Evolutionary conservation across 495 filamentous ascomycete genomes (phyloP), one percentile per base, ranked within the genome.

Genomic region (Penicillium canariense): DNA sequence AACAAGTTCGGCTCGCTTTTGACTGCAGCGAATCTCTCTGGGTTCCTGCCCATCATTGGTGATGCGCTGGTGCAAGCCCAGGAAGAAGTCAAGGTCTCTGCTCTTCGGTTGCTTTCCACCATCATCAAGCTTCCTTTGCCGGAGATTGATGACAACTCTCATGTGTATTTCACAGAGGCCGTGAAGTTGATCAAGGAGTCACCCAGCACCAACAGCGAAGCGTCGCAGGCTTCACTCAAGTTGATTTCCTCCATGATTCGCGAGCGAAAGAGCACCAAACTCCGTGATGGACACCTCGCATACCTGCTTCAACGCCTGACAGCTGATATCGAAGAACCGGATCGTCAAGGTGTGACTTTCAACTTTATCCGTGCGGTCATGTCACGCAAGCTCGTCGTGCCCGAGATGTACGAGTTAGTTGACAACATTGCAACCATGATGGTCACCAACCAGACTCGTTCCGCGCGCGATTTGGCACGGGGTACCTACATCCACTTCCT

Each of bases 401-500:
- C 91, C 1, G 84, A 88, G 43, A 84, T 97, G 44, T 98, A 97
- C 68, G 92, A 97, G 59, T 84, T 88, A 12, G 81, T 96, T 46
- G 94, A 98, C 62, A 81, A 86, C 58, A 85, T 97, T 28, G 88
- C 89, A 22, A 83, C 78, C n/a, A 86, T 97, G 70, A 96, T 97
- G 92, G 89, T 98, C 52, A 96, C 88, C 22, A 97, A 96, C 68
- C 87, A 96, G 52, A 91, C 91, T 58, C 85, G 87, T 59, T 83
- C 85, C 56, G 88, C 92, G 3, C 81, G 93, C 36, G 91, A 96
- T 61, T 72, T 93, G 30, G 92, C 93, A 15, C 83, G 95, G 26
- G 89, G 90, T 18, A 87, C 85, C 22, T 98, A 95, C 71, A 84
- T 96, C 67, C 90, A 96, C 61, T 98, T 97, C 77, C 69, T 98